These are phyloP conservation scores for Alternaria sp. DNA, from an alignment of 2,329 filamentous ascomycete species.

Conservation along the genomic window DNA sequence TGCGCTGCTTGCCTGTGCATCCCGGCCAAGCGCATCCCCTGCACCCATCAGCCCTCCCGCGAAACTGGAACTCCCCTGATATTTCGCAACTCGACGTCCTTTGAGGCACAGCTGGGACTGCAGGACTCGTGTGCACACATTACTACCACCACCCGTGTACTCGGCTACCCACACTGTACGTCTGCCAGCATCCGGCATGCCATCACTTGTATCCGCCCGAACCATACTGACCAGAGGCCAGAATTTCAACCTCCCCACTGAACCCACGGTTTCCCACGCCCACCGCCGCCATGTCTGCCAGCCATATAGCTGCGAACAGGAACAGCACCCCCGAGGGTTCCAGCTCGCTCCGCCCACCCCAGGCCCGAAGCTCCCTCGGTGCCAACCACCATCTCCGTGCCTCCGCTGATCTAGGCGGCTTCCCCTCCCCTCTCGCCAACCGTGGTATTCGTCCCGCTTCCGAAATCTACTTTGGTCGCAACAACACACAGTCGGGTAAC, in stretches of 20 bases:
- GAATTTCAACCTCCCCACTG: constrained; percentile 13
- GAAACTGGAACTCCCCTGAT: constrained; percentile 25
- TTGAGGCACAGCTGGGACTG: constrained; percentile 45
- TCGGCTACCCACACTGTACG: constrained; percentile 18
- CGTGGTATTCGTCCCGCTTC: constrained; percentile 90
- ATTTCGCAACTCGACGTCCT: constrained; percentile 33
- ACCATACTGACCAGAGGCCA: constrained; percentile 8
- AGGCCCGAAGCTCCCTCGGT: constrained; percentile 76
- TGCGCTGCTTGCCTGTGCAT: constrained; percentile 20
- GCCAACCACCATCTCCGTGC: constrained; percentile 87
- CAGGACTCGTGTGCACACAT: constrained; percentile 32
- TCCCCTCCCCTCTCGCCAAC: constrained; percentile 74
- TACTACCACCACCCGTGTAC: constrained; percentile 6
- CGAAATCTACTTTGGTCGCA: constrained; percentile 86
- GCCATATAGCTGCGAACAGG: constrained; percentile 71
- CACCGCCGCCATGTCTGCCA: constrained; percentile 54
- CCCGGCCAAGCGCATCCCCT: constrained; percentile 20
- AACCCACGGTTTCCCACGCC: background rate
- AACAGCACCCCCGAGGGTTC: constrained; percentile 96
- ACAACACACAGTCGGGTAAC: constrained; percentile 70
- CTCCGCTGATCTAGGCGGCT: constrained; percentile 93
- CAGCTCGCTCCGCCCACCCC: constrained; percentile 82
- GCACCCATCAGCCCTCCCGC: constrained; percentile 25
- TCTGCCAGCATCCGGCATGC: background rate
- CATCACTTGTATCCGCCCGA: background rate